Evolutionary conservation across 2,329 filamentous ascomycete genomes (phyloP), one percentile per base, ranked within the genome.

Genomic region (Cladorrhinum sp.): DNA sequence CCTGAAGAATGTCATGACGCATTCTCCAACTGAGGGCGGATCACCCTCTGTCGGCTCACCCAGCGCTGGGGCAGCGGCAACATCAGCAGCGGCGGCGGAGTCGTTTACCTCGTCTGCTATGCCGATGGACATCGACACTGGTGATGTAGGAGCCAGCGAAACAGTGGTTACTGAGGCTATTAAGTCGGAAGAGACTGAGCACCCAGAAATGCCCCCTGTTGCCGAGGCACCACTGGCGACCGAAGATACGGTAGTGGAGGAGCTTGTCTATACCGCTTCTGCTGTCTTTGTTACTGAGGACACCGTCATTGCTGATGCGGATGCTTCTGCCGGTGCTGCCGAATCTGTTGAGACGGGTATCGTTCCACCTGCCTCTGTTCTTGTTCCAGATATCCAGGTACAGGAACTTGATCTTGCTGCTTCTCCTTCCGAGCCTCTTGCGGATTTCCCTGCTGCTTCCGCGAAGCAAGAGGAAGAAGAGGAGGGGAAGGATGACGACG

Each of bases 1-100:
- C 0, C 69, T 84, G 20, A 83, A 83, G 71, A 80, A 83, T 53
- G 79, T 82, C 36, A 72, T 80, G 25, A 61, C 81, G 16, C 75
- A 74, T 9, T 81, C 81, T 9, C 79, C 81, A 0, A 77, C 76
- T 0, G 76, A 78, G 20, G 67, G 41, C 18, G 41, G 73, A 7
- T 68, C 69, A 16, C 63, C 32, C 32, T 36, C 66, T 6, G 24
- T 60, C 36, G 22, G 57, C 36, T 64, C 64, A 1, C 58, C 65
- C 8, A 22, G 50, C 4, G 38, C 58, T 2, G 52, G 53, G 9
- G 16, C 16, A 13, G 32, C 10, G 12, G 32, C 4, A 36, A 36
- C 32, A n/a, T n/a, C n/a, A 36, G 12, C 32, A 12, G 12, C 16
- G 32, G 9, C 12, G 32, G 32, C 32, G 16, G 32, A 36, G 32